Percentiles rank a stretch among this genome's conserved stretches.
These are phyloP conservation scores for Blastomyces gilchristii DNA, from an alignment of 2,329 filamentous ascomycete genomes.

Conservation along the genomic window DNA sequence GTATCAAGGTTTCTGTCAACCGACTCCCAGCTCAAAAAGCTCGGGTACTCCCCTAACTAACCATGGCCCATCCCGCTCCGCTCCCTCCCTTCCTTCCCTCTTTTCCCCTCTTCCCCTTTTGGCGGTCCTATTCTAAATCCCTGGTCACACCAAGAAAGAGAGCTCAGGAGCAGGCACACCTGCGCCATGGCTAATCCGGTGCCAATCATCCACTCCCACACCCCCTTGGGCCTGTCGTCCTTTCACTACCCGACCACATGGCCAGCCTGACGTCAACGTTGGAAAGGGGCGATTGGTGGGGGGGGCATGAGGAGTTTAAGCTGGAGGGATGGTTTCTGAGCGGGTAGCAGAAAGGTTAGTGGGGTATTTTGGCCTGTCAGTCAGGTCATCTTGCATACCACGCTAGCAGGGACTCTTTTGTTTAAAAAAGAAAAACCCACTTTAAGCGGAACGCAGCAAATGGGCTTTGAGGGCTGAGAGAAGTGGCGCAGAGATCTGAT, in stretches of 20 bases:
- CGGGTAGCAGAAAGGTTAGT: background rate
- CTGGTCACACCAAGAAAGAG: background rate
- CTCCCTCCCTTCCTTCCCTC: background rate
- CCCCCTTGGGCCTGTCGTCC: background rate
- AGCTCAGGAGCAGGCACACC: background rate
- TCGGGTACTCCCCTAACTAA: background rate
- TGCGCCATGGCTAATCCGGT: background rate
- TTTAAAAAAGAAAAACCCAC: background rate
- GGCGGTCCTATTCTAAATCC: background rate
- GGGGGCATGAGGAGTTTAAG: background rate
- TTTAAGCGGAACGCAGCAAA: background rate
- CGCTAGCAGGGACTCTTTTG: background rate
- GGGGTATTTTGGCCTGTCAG: background rate
- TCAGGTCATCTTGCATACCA: background rate
- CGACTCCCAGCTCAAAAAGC: background rate
- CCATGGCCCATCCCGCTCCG: constrained; percentile 5
- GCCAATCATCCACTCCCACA: background rate
- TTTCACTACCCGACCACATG: constrained; percentile 1
- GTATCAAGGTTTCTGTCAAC: background rate
- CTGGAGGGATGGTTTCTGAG: no score
- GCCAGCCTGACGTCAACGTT: background rate
- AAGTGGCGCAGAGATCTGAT: background rate
- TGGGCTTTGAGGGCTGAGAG: background rate
- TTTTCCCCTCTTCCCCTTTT: background rate
- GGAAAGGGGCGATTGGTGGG: no score